Percentiles rank a stretch among this genome's conserved stretches.
These are phyloP conservation scores for Globisporangium alternatum DNA, from an alignment of 352 stramenopile genomes.

Conservation along the genomic window DNA sequence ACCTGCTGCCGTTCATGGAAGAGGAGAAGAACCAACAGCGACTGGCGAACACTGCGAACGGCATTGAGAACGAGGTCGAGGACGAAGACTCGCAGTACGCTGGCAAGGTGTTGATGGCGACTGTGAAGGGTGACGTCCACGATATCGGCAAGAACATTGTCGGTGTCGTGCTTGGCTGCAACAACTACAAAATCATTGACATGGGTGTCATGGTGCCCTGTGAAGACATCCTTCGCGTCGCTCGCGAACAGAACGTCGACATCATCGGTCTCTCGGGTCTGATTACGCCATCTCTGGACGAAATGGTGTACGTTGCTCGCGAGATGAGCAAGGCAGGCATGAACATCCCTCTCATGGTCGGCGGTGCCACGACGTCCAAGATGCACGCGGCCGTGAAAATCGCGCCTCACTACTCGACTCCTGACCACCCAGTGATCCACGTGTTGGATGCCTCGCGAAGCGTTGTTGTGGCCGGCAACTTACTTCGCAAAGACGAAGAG, in stretches of 20 bases:
- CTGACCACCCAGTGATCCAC: conserved; percentile 96
- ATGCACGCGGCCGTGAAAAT: conserved; percentile 99
- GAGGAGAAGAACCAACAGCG: conserved; percentile 93
- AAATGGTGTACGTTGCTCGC: conserved; percentile 98
- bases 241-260: conserved; percentile 88
- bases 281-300: conserved; percentile 97
- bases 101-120: conserved; percentile 96
- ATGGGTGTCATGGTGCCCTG: conserved; percentile 97
- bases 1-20: conserved; percentile 98
- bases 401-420: conserved; percentile 92
- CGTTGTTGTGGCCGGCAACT: conserved; percentile 93
- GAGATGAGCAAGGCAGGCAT: conserved; percentile 93
- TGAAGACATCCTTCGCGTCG: conserved; percentile 71
- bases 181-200: conserved; percentile 98
- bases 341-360: conserved; percentile 95
- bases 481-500: conserved; percentile 90
- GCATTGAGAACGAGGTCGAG: conserved; percentile 80
- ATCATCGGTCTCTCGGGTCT: conserved; percentile 96
- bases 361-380: conserved; percentile 96
- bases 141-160: conserved; percentile 99
- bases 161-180: conserved; percentile 96
- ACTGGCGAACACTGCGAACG: conserved; percentile 60
- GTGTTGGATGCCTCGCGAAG: conserved; percentile 96
- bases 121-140: conserved; percentile 98
- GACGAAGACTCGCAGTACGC: conserved; percentile 84